Percentiles rank a stretch among this genome's conserved stretches.
Conservation (phyloP, 2,329 filamentous ascomycete species). For the Epichloe glyceriae region DNA sequence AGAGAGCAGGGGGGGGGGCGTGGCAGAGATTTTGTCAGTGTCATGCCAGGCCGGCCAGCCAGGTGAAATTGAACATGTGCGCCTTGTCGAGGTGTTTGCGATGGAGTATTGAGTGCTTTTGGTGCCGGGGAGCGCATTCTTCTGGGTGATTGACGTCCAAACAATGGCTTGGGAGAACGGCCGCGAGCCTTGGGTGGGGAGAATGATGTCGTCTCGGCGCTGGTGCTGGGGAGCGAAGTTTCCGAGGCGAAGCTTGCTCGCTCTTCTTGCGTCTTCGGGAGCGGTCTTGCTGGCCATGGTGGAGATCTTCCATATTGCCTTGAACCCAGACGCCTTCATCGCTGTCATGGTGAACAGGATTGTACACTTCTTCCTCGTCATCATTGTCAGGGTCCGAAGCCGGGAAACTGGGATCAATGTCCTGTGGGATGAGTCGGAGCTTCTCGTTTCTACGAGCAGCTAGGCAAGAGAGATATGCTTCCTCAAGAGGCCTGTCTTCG, state of each 20-base stretch:
- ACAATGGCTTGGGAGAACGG: slow-evolving; percentile 34
- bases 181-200: slow-evolving; percentile 25
- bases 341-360: slow-evolving; percentile 44
- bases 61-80: slow-evolving; percentile 25
- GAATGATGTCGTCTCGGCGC: slow-evolving; percentile 19
- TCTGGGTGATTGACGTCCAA: slow-evolving; percentile 57
- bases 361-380: slow-evolving; percentile 58
- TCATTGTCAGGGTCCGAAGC: slow-evolving; percentile 85
- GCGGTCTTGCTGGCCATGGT: slow-evolving; percentile 41
- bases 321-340: slow-evolving; percentile 59
- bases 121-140: slow-evolving; percentile 60
- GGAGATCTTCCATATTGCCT: slow-evolving; percentile 55
- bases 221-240: slow-evolving; percentile 31
- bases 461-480: slow-evolving; percentile 77
- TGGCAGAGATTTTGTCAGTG: slow-evolving; percentile 76
- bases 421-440: slow-evolving; percentile 76
- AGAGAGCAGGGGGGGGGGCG: slow-evolving; percentile 62
- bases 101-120: slow-evolving; percentile 21
- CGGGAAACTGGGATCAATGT: slow-evolving; percentile 95
- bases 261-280: slow-evolving; percentile 37
- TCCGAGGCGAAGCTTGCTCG: slow-evolving; percentile 29
- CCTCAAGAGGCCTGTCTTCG: slow-evolving; percentile 88
- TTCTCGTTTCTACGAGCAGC: slow-evolving; percentile 72
- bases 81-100: slow-evolving; percentile 26
- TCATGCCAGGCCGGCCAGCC: slow-evolving; percentile 49